Conservation (phyloP, 768 basidiomycete species). For the Exsudoporus frostii region DNA sequence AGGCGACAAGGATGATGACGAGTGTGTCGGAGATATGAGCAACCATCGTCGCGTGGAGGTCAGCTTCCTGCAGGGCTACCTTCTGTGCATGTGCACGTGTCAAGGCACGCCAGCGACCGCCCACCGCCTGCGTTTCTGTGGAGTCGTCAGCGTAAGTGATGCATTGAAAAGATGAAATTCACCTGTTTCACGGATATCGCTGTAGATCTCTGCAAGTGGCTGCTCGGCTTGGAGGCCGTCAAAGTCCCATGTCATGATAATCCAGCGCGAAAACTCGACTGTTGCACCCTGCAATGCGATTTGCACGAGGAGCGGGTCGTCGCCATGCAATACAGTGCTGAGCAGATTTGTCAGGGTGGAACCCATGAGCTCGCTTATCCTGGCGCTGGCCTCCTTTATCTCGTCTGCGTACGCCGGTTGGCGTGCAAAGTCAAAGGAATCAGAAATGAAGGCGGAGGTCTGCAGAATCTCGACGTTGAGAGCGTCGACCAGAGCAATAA, state of each 20-base stretch:
- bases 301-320: conserved; percentile 39
- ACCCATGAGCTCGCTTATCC: conserved; percentile 33
- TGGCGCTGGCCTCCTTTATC: conserved; percentile 27
- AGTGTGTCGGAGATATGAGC: conserved; percentile 44
- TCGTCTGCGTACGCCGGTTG: conserved; percentile 18
- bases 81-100: conserved; percentile 45
- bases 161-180: neutral
- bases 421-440: conserved; percentile 34
- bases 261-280: conserved; percentile 32
- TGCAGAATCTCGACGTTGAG: conserved; percentile 51
- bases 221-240: conserved; percentile 30
- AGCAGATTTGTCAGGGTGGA: conserved; percentile 24
- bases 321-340: conserved; percentile 23
- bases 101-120: conserved; percentile 55
- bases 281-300: conserved; percentile 35
- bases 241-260: conserved; percentile 35
- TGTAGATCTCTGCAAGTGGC: conserved; percentile 34
- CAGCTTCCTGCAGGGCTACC: conserved; percentile 29
- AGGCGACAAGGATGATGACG: conserved; percentile 39
- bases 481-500: conserved; percentile 36
- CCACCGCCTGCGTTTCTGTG: conserved; percentile 48
- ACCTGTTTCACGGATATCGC: conserved; percentile 44
- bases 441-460: conserved; percentile 42
- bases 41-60: conserved; percentile 36
- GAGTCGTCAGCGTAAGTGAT: neutral